Conservation (phyloP, 208 protist genomes). For the Kentomonas sorsogonicus region DNA sequence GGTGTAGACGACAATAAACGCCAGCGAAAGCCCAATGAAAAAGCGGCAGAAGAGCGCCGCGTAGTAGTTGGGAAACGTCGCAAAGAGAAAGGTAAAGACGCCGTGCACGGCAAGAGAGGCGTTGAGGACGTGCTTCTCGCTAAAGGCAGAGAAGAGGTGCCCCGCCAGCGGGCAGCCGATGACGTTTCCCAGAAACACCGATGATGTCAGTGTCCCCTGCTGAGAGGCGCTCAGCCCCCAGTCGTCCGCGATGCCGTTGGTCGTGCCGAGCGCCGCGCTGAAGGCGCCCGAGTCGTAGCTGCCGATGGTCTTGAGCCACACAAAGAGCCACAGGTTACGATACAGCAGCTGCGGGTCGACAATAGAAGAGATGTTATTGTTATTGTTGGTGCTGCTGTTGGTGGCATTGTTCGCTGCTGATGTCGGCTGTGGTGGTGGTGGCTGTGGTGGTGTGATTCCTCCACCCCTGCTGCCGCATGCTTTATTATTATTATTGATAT, state of each 20-base stretch:
- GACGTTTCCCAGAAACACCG: constrained; percentile 84
- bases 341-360: constrained; percentile 27
- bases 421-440: no score
- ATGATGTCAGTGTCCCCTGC: constrained; percentile 69
- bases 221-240: constrained; percentile 46
- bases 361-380: no score
- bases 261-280: constrained; percentile 66
- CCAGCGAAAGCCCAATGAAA: constrained; percentile 83
- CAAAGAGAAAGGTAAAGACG: constrained; percentile 78
- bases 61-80: constrained; percentile 36
- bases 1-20: constrained; percentile 89
- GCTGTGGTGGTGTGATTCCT: no score
- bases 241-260: constrained; percentile 62
- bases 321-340: constrained; percentile 73
- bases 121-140: constrained; percentile 55
- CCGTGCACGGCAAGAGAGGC: constrained; percentile 60
- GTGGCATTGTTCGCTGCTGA: no score
- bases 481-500: no score
- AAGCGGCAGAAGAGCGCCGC: constrained; percentile 70
- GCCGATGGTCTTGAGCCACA: constrained; percentile 74
- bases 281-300: constrained; percentile 88
- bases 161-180: constrained; percentile 75
- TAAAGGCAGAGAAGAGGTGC: constrained; percentile 59
- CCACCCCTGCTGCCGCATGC: no score
- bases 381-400: no score